Percentiles rank a stretch among this genome's conserved stretches.
Evolutionary conservation across 78 protist species (phyloP).

Genomic region (Neovahlkampfia damariscottae): DNA sequence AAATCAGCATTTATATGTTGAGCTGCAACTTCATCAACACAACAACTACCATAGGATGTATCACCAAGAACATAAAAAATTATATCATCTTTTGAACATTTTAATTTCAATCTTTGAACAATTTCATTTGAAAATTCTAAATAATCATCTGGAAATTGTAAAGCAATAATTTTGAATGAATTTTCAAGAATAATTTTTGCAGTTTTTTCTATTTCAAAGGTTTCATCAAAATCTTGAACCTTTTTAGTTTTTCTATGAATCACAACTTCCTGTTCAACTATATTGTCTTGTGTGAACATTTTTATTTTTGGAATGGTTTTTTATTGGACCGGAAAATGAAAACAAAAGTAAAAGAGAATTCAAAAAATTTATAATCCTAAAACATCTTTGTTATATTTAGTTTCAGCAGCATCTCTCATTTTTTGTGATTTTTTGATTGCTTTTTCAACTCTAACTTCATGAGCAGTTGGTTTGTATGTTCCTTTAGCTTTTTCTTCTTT

Average conservation of each 20-base stretch:
- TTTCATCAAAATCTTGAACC: background rate
- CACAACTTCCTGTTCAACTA: too few relatives aligned
- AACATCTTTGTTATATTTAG: too few relatives aligned
- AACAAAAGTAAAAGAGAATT: too few relatives aligned
- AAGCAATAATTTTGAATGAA: background rate
- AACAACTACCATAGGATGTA: constrained; percentile 4
- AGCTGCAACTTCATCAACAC: background rate
- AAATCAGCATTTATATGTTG: background rate
- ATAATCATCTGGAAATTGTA: constrained; percentile 1
- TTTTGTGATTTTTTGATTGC: too few relatives aligned
- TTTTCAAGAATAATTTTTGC: background rate
- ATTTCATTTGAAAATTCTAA: background rate
- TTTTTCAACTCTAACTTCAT: too few relatives aligned
- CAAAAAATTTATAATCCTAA: too few relatives aligned
- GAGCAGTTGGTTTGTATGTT: too few relatives aligned
- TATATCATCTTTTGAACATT: background rate
- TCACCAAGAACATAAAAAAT: constrained; percentile 6
- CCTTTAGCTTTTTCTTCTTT: too few relatives aligned
- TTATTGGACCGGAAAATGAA: too few relatives aligned
- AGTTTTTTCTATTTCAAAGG: background rate
- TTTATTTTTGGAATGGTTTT: background rate
- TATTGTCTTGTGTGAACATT: too few relatives aligned
- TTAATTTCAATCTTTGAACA: background rate
- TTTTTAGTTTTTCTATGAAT: too few relatives aligned
- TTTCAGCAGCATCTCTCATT: too few relatives aligned